Evolutionary conservation across 1,284 basidiomycete species (phyloP).

Genomic region (Tylopilus sp.): DNA sequence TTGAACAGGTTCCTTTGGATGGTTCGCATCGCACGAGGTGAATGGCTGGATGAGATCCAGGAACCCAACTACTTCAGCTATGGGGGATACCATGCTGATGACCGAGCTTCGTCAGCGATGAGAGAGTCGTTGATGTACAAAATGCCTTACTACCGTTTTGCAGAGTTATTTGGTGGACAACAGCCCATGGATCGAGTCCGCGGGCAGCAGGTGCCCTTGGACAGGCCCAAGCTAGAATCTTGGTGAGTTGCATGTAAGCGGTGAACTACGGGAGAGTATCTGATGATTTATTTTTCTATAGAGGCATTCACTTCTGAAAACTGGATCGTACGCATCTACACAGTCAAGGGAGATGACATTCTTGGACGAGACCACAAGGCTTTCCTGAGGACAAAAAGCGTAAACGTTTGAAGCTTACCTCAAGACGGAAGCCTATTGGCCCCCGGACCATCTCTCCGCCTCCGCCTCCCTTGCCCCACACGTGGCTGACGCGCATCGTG

Average conservation of each 20-base stretch:
- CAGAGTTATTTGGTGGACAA: conserved; percentile 85
- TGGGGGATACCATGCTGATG: conserved; percentile 96
- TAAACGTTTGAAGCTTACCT: conserved; percentile 76
- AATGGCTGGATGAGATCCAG: conserved; percentile 98
- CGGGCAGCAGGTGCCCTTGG: conserved; percentile 80
- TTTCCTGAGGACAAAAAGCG: conserved; percentile 91
- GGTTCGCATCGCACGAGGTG: conserved; percentile 97
- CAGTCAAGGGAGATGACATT: conserved; percentile 95
- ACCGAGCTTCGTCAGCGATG: conserved; percentile 91
- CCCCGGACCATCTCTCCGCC: neutral
- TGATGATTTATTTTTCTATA: conserved; percentile 41
- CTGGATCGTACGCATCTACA: conserved; percentile 98
- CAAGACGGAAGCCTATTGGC: conserved; percentile 64
- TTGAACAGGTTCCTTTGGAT: conserved; percentile 99
- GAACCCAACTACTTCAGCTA: conserved; percentile 96
- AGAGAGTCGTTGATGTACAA: conserved; percentile 98
- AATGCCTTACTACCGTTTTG: conserved; percentile 96
- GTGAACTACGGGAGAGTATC: neutral
- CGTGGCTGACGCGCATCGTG: conserved; percentile 11
- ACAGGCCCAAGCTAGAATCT: conserved; percentile 89
- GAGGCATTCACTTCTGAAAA: conserved; percentile 98
- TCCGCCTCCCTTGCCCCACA: neutral
- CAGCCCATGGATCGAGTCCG: conserved; percentile 87
- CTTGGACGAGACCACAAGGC: conserved; percentile 91
- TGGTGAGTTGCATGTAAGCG: conserved; percentile 58